Base-by-base conservation (phyloP, 2,329 filamentous ascomycete genomes). In the Coniochaeta pulveracea region DNA sequence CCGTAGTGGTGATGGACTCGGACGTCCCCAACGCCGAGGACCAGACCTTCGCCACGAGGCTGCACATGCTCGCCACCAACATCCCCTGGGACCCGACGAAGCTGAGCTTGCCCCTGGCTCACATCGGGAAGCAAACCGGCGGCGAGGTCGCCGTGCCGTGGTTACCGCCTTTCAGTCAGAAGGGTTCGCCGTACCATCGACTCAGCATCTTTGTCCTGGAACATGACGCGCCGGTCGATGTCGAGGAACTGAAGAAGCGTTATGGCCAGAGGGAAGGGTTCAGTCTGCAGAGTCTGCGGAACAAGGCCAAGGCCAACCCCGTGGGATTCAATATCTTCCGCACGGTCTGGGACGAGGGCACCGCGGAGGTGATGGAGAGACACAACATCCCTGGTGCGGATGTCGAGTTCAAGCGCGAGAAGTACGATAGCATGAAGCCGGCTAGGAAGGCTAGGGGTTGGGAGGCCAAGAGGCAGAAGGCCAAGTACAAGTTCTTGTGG, bases 281-380 rank as follows among this genome's bases (percentile, higher is more conserved):
- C 61, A 78, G 69, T 36, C 62, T 94, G 40, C 78, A 85, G 50
- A 75, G 72, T 40, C 81, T 93, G 55, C 71, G 79, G 43, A 71
- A 77, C 51, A 78, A 76, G 52, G 74, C 84, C 52, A 58, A 63
- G 37, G 63, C 91, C 40, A 69, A 64, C 37, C 74, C 88, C 6
- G 76, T 95, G 37, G 88, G 88, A 26, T 82, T 85, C 47, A 84
- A 77, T 52, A 63, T 98, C 47, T 98, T 96, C 76, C 77, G 91
- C 44, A 80, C 76, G 39, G 63, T 81, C 43, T 96, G 88, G 85
- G 91, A 98, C 56, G 83, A 91, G 38, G 75, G 72, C 47, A 98
- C 84, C 34, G 76, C 74, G n/a, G 76, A 65, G 33, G 85, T 98
- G 41, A 95, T 98, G 89, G 66, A 76, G 51, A 72, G 83, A 47